These are phyloP conservation scores for Vaucheria bursata DNA, from an alignment of 352 stramenopile genomes.

Conservation along the genomic window DNA sequence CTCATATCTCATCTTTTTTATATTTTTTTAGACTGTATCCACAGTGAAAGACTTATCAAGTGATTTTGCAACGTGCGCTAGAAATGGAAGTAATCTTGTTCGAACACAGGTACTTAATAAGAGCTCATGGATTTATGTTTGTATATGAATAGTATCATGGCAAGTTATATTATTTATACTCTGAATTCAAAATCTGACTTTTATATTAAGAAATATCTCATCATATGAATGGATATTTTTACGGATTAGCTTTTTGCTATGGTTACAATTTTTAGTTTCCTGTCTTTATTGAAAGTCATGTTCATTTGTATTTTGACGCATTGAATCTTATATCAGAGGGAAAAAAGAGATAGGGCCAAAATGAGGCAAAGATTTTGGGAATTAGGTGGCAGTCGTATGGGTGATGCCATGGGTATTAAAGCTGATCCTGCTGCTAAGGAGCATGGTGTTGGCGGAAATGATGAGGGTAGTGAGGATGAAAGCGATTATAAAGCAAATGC, in stretches of 20 bases:
- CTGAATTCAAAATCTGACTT: too few species aligned
- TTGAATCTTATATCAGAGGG: constrained; percentile 53
- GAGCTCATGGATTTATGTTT: too few species aligned
- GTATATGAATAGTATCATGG: too few species aligned
- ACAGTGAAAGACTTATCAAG: constrained; percentile 37
- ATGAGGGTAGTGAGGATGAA: constrained; percentile 53
- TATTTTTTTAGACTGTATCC: constrained; percentile 58
- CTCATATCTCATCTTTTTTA: too few species aligned
- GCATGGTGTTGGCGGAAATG: constrained; percentile 31
- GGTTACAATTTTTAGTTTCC: too few species aligned
- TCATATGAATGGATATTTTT: too few species aligned
- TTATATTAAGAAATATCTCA: too few species aligned
- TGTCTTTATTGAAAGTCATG: too few species aligned
- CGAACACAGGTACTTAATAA: not conserved
- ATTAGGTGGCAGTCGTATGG: constrained; percentile 90
- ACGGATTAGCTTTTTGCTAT: too few species aligned
- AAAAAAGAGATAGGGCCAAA: constrained; percentile 67
- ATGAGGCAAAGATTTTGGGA: constrained; percentile 99
- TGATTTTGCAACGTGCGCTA: constrained; percentile 30
- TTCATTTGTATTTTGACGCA: too few species aligned
- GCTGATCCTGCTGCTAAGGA: constrained; percentile 26
- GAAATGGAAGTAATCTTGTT: constrained; percentile 19
- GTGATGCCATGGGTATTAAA: constrained; percentile 81
- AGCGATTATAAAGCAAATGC: constrained; percentile 86
- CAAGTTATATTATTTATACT: too few species aligned